These are phyloP conservation scores for Yamadazyma friedrichii DNA, from an alignment of 1,139 yeast species.

Conservation along the genomic window DNA sequence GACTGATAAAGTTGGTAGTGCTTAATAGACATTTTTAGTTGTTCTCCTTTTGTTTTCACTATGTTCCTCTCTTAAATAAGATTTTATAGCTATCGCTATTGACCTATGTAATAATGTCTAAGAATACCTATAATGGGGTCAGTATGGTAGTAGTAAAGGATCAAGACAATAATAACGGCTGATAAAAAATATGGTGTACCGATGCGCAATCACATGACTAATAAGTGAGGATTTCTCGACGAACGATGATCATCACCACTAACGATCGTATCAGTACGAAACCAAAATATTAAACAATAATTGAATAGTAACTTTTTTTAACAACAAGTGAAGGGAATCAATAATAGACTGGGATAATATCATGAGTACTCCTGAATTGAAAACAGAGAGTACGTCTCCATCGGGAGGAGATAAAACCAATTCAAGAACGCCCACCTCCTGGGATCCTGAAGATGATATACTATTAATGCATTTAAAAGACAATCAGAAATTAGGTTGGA, in stretches of 20 bases:
- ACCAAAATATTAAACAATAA: too few relatives aligned
- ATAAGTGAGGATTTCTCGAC: slow-evolving; percentile 5
- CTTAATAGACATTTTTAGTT: background rate
- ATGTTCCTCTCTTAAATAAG: background rate
- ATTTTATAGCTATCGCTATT: too few relatives aligned
- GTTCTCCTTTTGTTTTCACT: too few relatives aligned
- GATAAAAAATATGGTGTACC: too few relatives aligned
- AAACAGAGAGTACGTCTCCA: slow-evolving; percentile 6
- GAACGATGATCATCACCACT: slow-evolving; percentile 12
- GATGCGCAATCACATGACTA: slow-evolving; percentile 6
- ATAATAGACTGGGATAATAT: background rate
- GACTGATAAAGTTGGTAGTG: slow-evolving; percentile 51
- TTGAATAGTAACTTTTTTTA: background rate
- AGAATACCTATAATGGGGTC: too few relatives aligned
- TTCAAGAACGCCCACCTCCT: slow-evolving; percentile 61
- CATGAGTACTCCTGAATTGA: slow-evolving; percentile 3
- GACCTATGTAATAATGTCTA: too few relatives aligned
- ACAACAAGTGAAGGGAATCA: background rate
- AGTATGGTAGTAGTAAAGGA: too few relatives aligned
- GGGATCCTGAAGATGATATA: slow-evolving; percentile 75
- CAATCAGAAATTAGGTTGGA: slow-evolving; percentile 72
- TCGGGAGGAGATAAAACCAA: slow-evolving; percentile 2
- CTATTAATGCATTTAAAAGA: slow-evolving; percentile 69
- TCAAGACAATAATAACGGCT: too few relatives aligned
- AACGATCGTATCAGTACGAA: too few relatives aligned